Base-by-base conservation (phyloP, 2,329 filamentous ascomycete species). In the Aschersonia sp. region DNA sequence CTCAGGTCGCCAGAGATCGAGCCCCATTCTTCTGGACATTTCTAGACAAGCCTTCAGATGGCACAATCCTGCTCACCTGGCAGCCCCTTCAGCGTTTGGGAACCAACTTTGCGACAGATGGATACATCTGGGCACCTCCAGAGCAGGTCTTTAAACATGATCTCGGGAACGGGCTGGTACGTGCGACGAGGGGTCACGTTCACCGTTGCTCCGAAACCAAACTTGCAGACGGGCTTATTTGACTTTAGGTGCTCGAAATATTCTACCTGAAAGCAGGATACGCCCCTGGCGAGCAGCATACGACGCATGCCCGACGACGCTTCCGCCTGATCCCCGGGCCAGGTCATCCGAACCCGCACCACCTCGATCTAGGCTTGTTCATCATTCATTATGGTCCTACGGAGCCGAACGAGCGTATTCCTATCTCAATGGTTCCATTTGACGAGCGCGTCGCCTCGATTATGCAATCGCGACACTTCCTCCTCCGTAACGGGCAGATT, bases 11-110 rank as follows among this genome's bases (percentile, higher is more conserved):
- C 56, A 85, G 87, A 63, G 84, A 94, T 59, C 73, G 81, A 53
- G 83, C 88, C 45, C 79, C 90, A 3, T 89, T 98, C 74, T 86
- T 83, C 66, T 98, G 90, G 90, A 89, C 85, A 43, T 95, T 90
- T 63, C 78, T 97, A 49, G 81, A 92, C 57, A 77, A 80, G 47
- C 90, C 90, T 9, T 75, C 75, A 46, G 87, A 94, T 64, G 88
- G 88, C 48, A 83, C 82, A 7, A 76, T 95, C 43, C 78, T 92
- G 60, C 72, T 97, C 53, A 84, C 85, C 46, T 97, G 90, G 90
- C 88, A 96, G 63, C 85, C 90, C 2, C 71, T 84, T 46, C 75
- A 81, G 56, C 77, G 81, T 49, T 65, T 85, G 48, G 79, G 78
- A 4, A 80, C 76, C 2, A 83, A 81, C 57, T 94, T 89, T 60